Base-by-base conservation (phyloP, 202 grass and related monocot genomes). In the Alloteropsis angusta region DNA sequence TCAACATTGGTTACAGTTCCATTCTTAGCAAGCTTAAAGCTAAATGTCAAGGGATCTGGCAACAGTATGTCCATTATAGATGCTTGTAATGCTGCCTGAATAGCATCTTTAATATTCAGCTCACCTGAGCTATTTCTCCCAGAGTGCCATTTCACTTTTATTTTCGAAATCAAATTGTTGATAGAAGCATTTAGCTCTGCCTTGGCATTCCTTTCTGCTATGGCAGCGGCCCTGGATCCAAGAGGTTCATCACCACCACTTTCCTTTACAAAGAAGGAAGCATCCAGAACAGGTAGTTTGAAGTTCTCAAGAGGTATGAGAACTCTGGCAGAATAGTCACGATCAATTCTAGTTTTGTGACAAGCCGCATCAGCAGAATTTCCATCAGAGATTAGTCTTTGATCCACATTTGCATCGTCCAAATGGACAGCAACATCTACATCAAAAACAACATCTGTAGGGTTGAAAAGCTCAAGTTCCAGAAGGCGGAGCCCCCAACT, bases 81-180 rank as follows among this genome's bases (percentile, higher is more conserved):
- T 50, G 92, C 92, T 80, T 99, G 96, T 72, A 99, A 64, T 62
- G 96, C 92, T 32, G 80, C 82, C 54, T 93, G 96, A 70, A 93
- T 94, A 81, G 96, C 92, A 86, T 99, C 92, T 84, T 93, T 99
- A 41, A 89, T 92, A 87, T 95, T 99, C 86, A 99, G 82, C 75
- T 99, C 96, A 37, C 96, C 96, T 30, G 80, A 90, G 58, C 96
- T 99, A 84, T 96, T 99, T 82, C 96, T 85, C 72, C 96, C 96
- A 49, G 96, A 99, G 79, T 99, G 79, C 96, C 96, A 99, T 77
- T 74, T 90, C 81, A 95, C 92, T 88, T 99, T 93, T 84, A 99
- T 99, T 89, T 95, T 99, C 30, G 90, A 93, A 73, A 99, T 99
- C 76, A 99, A 85, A 73, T 88, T 92, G 68, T 83, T 90, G 81